Conservation (phyloP, 805 yeast genomes). For the Myxozyma melibiosi region DNA sequence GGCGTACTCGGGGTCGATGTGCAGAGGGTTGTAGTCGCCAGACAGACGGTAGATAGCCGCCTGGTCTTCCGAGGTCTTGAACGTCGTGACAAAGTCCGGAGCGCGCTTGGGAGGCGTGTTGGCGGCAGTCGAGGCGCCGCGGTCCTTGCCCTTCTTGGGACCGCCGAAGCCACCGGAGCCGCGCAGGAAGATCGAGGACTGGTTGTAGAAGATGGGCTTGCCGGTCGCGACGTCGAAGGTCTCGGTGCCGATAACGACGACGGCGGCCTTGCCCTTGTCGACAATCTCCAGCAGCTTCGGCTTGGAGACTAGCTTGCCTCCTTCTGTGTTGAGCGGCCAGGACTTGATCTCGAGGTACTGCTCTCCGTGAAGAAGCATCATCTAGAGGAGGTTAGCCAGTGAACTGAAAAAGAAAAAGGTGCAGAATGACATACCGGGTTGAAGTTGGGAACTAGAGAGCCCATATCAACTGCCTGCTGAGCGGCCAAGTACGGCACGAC, state of each 20-base stretch:
- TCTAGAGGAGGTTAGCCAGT: conserved; percentile 35
- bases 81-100: conserved; percentile 68
- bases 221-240: conserved; percentile 69
- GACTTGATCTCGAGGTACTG: conserved; percentile 78
- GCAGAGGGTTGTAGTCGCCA: conserved; percentile 94
- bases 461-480: conserved; percentile 54
- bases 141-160: conserved; percentile 55
- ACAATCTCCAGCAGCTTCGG: conserved; percentile 70
- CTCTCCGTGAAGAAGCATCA: conserved; percentile 91
- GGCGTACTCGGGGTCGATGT: conserved; percentile 86
- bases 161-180: conserved; percentile 61
- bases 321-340: conserved; percentile 74
- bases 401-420: neutral
- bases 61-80: conserved; percentile 65
- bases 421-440: conserved; percentile 52
- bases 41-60: conserved; percentile 89
- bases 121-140: conserved; percentile 61
- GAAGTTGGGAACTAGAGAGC: conserved; percentile 71
- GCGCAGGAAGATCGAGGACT: conserved; percentile 81
- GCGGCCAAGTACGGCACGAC: conserved; percentile 80
- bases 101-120: conserved; percentile 62
- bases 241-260: conserved; percentile 68
- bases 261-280: conserved; percentile 85
- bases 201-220: conserved; percentile 74
- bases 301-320: conserved; percentile 54